These are phyloP conservation scores for Fusarium albosuccineum DNA, from an alignment of 2,329 filamentous ascomycete genomes.

Conservation along the genomic window DNA sequence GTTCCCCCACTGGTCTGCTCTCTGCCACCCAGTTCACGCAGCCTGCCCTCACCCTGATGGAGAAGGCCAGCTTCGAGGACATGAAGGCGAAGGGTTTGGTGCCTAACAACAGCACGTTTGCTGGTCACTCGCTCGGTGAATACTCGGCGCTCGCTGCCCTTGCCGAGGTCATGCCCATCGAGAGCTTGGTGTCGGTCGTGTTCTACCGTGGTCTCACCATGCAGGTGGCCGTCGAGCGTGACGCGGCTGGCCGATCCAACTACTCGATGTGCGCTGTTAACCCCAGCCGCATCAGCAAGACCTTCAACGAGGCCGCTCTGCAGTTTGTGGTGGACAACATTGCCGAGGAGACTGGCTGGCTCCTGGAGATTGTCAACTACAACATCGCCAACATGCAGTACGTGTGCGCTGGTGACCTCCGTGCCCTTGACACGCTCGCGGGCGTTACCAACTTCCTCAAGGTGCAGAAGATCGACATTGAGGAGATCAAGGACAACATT, in stretches of 20 bases:
- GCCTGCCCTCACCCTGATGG: constrained; percentile 96
- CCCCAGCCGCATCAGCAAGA: constrained; percentile 97
- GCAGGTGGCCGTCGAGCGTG: constrained; percentile 98
- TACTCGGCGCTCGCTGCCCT: constrained; percentile 97
- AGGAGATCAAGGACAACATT: constrained; percentile 88
- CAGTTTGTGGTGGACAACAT: constrained; percentile 98
- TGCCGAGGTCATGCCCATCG: constrained; percentile 99
- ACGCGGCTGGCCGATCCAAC: constrained; percentile 92
- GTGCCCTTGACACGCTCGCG: constrained; percentile 77
- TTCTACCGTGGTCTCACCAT: constrained; percentile 99
- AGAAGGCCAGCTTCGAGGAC: constrained; percentile 99
- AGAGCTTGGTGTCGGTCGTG: constrained; percentile 96
- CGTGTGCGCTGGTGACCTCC: constrained; percentile 77
- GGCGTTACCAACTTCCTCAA: constrained; percentile 96
- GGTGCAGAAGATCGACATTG: constrained; percentile 96
- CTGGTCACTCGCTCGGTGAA: constrained; percentile 96
- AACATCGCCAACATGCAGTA: constrained; percentile 84
- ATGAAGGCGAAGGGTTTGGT: constrained; percentile 98
- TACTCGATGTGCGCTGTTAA: constrained; percentile 99
- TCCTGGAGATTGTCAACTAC: constrained; percentile 99
- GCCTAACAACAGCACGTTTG: constrained; percentile 95
- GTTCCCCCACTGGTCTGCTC: constrained; percentile 91
- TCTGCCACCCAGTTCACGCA: constrained; percentile 99
- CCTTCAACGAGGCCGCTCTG: constrained; percentile 96
- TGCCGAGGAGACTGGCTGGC: constrained; percentile 91